Evolutionary conservation across 1,284 basidiomycete species (phyloP).

Genomic region (Pseudozyma flocculosa): DNA sequence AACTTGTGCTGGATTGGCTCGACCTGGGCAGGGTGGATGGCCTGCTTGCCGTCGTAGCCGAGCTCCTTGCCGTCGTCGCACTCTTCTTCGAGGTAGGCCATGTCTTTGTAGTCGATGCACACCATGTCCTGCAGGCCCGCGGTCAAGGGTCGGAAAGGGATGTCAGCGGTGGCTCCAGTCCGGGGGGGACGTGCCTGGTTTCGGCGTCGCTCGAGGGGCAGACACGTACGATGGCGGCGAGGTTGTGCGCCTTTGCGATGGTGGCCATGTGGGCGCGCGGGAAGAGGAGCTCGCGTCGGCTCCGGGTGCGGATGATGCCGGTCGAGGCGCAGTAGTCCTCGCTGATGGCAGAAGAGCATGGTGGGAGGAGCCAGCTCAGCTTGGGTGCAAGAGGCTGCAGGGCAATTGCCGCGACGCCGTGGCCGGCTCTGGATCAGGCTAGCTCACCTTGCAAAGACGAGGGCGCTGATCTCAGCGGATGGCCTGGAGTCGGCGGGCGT

Average conservation of each 20-base stretch:
- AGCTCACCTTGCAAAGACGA: slow-evolving; percentile 42
- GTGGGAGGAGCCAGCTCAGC: too few species aligned
- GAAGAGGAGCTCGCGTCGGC: slow-evolving; percentile 75
- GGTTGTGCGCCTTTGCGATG: slow-evolving; percentile 77
- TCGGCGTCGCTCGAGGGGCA: too few species aligned
- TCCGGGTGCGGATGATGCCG: slow-evolving; percentile 74
- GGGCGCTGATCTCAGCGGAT: slow-evolving; percentile 26
- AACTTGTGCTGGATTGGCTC: slow-evolving; percentile 74
- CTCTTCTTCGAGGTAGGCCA: slow-evolving; percentile 71
- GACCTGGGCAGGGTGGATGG: slow-evolving; percentile 87
- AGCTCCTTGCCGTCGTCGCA: slow-evolving; percentile 66
- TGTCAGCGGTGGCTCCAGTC: not conserved
- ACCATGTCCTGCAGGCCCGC: slow-evolving; percentile 64
- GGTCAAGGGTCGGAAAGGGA: too few species aligned
- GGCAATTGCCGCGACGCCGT: too few species aligned
- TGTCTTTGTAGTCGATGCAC: slow-evolving; percentile 83
- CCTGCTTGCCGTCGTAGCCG: slow-evolving; percentile 66
- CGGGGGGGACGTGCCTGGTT: too few species aligned
- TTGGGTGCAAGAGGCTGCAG: too few species aligned
- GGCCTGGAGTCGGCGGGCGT: slow-evolving; percentile 4
- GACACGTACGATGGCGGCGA: slow-evolving; percentile 71
- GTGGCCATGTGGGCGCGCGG: slow-evolving; percentile 82
- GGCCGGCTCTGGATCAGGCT: too few species aligned
- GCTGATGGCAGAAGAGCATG: slow-evolving; percentile 5
- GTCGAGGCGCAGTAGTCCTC: slow-evolving; percentile 73